Evolutionary conservation across 1,284 basidiomycete genomes (phyloP).

Genomic region (Ceratobasidium sp.): DNA sequence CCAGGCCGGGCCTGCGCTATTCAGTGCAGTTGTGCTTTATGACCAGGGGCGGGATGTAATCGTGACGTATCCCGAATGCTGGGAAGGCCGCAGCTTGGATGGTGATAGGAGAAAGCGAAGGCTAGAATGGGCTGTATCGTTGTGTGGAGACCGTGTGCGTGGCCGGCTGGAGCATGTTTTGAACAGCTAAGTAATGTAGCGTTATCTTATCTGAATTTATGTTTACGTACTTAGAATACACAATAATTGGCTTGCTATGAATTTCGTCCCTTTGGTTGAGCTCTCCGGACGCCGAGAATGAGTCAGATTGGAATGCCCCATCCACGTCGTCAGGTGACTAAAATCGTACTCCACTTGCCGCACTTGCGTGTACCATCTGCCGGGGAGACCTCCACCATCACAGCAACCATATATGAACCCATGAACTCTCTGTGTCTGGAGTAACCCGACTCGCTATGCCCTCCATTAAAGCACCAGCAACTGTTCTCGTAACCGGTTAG

Average conservation of each 20-base stretch:
- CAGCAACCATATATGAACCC: background rate
- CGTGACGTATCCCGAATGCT: conserved; percentile 30
- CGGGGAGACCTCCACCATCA: conserved; percentile 3
- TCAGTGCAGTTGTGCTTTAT: conserved; percentile 33
- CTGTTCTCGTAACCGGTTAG: conserved; percentile 47
- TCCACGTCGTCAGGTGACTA: background rate
- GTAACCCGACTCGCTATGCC: conserved; percentile 33
- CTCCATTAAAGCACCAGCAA: conserved; percentile 43
- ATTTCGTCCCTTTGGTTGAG: background rate
- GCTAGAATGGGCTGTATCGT: conserved; percentile 35
- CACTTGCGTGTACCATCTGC: conserved; percentile 10
- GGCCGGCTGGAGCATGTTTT: conserved; percentile 28
- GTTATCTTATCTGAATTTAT: conserved; percentile 10
- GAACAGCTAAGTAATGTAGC: conserved; percentile 20
- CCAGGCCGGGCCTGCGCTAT: conserved; percentile 40
- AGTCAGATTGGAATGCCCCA: background rate
- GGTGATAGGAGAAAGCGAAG: conserved; percentile 2
- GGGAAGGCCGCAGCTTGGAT: conserved; percentile 31
- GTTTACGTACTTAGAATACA: background rate
- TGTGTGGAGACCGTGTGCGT: conserved; percentile 42
- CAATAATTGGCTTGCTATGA: background rate
- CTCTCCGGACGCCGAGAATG: background rate
- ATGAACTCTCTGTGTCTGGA: too few species aligned
- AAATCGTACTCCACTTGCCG: background rate
- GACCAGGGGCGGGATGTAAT: conserved; percentile 8